phyloP scores from a whole-genome alignment of 2,329 filamentous ascomycete genomes.

The Zymoseptoria brevis region DNA sequence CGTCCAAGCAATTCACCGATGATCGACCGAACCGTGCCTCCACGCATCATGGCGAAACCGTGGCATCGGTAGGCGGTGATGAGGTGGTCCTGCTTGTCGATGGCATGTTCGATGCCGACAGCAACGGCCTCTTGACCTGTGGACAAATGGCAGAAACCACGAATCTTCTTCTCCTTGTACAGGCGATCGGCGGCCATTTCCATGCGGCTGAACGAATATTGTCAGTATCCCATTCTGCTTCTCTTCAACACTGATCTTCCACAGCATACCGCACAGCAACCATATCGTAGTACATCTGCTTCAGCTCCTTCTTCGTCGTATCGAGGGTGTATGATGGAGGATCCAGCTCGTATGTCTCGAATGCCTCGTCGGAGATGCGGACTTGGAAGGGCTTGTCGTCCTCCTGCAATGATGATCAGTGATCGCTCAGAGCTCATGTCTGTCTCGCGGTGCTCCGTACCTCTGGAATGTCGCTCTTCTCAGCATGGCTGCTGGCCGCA shows the following conservation, averaged over 20 bases:
- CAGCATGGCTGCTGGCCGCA: constrained; percentile 83
- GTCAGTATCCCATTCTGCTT: constrained; percentile 22
- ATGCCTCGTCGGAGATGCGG: constrained; percentile 93
- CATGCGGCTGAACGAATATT: constrained; percentile 66
- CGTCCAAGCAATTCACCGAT: constrained; percentile 93
- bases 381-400: constrained; percentile 91
- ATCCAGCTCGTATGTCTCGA: constrained; percentile 98
- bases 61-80: constrained; percentile 99
- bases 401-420: constrained; percentile 50
- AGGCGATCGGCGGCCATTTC: constrained; percentile 98
- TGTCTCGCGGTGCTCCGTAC: constrained; percentile 37
- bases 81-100: constrained; percentile 82
- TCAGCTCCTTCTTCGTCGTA: constrained; percentile 94
- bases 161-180: constrained; percentile 99
- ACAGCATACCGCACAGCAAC: constrained; percentile 72
- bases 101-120: constrained; percentile 91
- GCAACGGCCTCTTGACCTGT: constrained; percentile 97
- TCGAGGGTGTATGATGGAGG: constrained; percentile 87
- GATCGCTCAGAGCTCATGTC: background rate
- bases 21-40: constrained; percentile 80
- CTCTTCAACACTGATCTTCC: background rate
- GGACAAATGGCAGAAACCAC: constrained; percentile 98
- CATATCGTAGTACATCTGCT: constrained; percentile 99
- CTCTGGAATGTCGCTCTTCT: constrained; percentile 63
- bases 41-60: constrained; percentile 96